Evolutionary conservation across 164 flowering plant species (phyloP), one percentile per base, ranked within the genome.

Genomic region (Tetrastigma voinierianum): DNA sequence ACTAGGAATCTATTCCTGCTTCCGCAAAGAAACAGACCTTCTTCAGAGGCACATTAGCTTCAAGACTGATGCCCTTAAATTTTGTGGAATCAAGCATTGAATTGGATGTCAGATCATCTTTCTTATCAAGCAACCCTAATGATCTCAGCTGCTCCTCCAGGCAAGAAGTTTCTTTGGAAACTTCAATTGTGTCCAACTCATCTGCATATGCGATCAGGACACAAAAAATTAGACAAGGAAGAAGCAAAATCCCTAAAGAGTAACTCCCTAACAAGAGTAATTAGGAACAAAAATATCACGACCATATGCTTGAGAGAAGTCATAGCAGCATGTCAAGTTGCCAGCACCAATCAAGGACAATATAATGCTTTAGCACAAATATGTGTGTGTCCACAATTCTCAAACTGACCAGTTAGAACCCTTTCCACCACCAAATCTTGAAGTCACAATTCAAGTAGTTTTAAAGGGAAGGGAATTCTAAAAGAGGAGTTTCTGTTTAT

Each of bases 121-220:
- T 57, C 49, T 55, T 70, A 43, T 65, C 58, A 58, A 94, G 81
- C 52, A 94, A 70, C 46, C 93, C 93, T 65, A 83, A 62, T 52
- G 86, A 80, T 73, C 85, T 86, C 56, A 94, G 83, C 70, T 61
- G 77, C 46, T 87, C 86, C 84, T 91, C 98, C 83, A 94, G 78
- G 72, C 82, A 76, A 63, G 62, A 46, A 19, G 77, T 44, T 57
- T 32, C 77, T 57, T 72, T 12, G 21, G 77, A 82, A 46, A 65
- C 68, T 48, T 67, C 84, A 53, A 59, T 18, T 53, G 67, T 65
- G 47, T 66, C 76, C 21, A 58, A 13, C 44, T 64, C 79, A 70
- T 73, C 86, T 79, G 79, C 72, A 44, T n/a, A 59, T 14, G 64
- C 32, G 45, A 59, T 19, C n/a, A 61, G 15, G 32, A 64, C 44